Base-by-base conservation (phyloP, 2,329 filamentous ascomycete genomes). In the Penicillium hesseltinei region DNA sequence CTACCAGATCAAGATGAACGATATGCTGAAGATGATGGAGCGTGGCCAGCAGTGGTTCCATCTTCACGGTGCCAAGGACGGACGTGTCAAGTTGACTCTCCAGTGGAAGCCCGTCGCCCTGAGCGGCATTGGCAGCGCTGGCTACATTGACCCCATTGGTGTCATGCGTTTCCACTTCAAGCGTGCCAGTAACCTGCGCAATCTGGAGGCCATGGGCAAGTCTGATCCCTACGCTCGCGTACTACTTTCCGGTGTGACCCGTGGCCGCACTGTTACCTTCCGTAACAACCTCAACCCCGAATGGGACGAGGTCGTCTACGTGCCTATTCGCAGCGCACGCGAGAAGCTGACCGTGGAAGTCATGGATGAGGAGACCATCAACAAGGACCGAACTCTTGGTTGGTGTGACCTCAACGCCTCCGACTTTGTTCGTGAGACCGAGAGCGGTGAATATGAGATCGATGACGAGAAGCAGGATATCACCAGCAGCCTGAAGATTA, bases 31-130 rank as follows among this genome's bases (percentile, higher is more conserved):
- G 55, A 83, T 92, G 72, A 95, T 90, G 84, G 87, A 87, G 46
- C 94, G 96, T 76, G 93, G 94, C 42, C 90, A 96, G 68, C 92
- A 97, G 66, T 99, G 94, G 94, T 99, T 92, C 80, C 91, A 92
- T 61, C 82, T 99, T 29, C 82, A 89, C 44, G 91, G 90, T 9
- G 88, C 84, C 51, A 90, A 91, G 71, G 88, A 86, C 23, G 94
- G 94, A 31, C 89, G 92, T 64, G 91, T 87, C 58, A 97, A 97
- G 78, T 86, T 99, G 83, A 89, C 84, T 71, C 83, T 95, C 4
- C 89, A 97, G 68, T 99, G 95, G 95, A 96, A 94, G 73, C 93
- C 94, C 2, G 92, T 99, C 25, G 89, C 90, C 7, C 82, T 99
- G 53, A 88, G 89, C 57, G 93, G 93, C 27, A 82, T 90, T 9